A percentile compares a stretch with the other conserved stretches of the same genome.
Evolutionary conservation across 345 rosid genomes (phyloP).

Genomic region (Clausena lansium): DNA sequence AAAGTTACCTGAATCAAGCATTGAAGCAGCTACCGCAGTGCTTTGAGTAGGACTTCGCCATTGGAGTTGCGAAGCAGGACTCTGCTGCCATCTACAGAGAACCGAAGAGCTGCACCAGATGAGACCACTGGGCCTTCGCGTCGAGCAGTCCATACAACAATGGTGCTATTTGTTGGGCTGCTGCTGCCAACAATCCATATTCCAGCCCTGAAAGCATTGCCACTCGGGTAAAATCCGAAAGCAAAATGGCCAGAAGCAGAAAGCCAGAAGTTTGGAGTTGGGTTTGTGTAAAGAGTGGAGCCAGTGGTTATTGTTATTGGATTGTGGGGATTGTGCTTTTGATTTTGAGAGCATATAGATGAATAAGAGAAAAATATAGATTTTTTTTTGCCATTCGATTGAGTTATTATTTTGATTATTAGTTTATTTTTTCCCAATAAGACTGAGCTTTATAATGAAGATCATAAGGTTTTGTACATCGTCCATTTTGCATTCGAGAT

Average conservation of each 20-base stretch:
- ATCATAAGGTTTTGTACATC: no score
- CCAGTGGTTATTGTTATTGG: background rate
- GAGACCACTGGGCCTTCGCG: background rate
- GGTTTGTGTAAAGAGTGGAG: constrained; percentile 9
- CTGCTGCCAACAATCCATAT: constrained; percentile 4
- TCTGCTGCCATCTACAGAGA: background rate
- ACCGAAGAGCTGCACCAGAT: background rate
- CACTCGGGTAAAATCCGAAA: no score
- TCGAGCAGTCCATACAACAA: background rate
- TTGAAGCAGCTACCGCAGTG: background rate
- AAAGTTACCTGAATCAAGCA: constrained; percentile 14
- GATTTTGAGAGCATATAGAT: background rate
- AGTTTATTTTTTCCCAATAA: no score
- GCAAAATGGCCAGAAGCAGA: no score
- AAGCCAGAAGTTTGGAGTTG: background rate
- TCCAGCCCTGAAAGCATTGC: background rate
- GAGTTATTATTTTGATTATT: no score
- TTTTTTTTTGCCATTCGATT: background rate
- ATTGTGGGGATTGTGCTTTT: background rate
- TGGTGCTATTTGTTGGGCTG: background rate
- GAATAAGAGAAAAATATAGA: background rate
- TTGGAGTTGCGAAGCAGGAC: background rate
- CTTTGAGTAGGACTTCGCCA: background rate
- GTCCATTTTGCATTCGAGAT: no score
- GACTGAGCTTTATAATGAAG: no score